Evolutionary conservation across 345 rosid species (phyloP), one percentile per base, ranked within the genome.

Genomic region (Conringia planisiliqua): DNA sequence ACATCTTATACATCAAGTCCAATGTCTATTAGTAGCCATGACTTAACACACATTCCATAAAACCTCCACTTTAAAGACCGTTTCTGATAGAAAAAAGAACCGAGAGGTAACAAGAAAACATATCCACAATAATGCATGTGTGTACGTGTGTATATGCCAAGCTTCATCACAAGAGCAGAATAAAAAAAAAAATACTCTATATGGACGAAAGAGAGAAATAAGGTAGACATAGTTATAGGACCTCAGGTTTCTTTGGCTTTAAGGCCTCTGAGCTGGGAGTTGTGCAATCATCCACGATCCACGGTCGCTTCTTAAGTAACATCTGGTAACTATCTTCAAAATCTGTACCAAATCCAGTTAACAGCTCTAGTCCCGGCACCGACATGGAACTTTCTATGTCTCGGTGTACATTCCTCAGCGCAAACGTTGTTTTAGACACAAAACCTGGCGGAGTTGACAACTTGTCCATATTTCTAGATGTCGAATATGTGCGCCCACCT

Each of bases 361-460:
- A 56, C 22, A 70, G 52, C 54, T 62, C 76, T 29, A 18, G 80
- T 56, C 54, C 56, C 24, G 33, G 48, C 11, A 33, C 66, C 0
- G 51, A 47, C 52, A 43, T 44, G 7, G 71, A 44, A 38, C 20
- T 63, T 46, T 63, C 80, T 62, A 42, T 22, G 18, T 29, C 80
- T 44, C 9, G 54, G 35, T 24, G 51, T 70, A 64, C 66, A 3
- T 38, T 56, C 72, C 60, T 77, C 60, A 77, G 36, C 67, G 70
- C 67, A 70, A 76, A 70, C 29, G 54, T 38, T 55, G 71, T 47
- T 36, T 63, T 52, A 43, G 71, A 70, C 32, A 14, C 42, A 63
- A 43, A 76, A 54, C 80, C 80, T 35, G 80, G 80, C 8, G 80
- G 80, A 16, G 71, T 27, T 22, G 70, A 69, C 11, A 69, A 1